Evolutionary conservation across 208 protist genomes (phyloP).

Genomic region (Jaenimonas drosophilae): DNA sequence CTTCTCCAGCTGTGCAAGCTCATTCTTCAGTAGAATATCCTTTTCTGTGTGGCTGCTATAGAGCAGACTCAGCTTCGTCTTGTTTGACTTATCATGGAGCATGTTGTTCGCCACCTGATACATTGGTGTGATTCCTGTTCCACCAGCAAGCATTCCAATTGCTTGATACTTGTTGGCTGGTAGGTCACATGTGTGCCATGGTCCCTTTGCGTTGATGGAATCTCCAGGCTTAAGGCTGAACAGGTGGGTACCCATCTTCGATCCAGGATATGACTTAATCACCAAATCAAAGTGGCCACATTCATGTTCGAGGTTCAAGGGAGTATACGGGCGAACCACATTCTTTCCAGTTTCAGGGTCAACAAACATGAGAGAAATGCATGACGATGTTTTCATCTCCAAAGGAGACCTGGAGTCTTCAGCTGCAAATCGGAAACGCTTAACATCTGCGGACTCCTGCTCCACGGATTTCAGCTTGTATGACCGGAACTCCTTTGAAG

Average conservation of each 20-base stretch:
- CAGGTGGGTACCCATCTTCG: slow-evolving; percentile 85
- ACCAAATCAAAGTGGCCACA: slow-evolving; percentile 64
- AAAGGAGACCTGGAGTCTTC: slow-evolving; percentile 18
- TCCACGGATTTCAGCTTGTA: slow-evolving; percentile 54
- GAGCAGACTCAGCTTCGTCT: slow-evolving; percentile 55
- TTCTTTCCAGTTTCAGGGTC: slow-evolving; percentile 48
- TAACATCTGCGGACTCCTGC: slow-evolving; percentile 49
- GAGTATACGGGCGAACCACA: slow-evolving; percentile 73
- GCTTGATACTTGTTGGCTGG: slow-evolving; percentile 42
- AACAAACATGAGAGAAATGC: slow-evolving; percentile 50
- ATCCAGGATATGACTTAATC: slow-evolving; percentile 74
- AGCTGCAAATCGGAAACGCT: slow-evolving; percentile 56
- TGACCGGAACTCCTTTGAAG: slow-evolving; percentile 35
- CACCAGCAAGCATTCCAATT: slow-evolving; percentile 80
- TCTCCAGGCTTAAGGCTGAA: slow-evolving; percentile 76
- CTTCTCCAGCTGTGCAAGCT: slow-evolving; percentile 46
- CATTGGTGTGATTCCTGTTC: slow-evolving; percentile 90
- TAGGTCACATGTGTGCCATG: slow-evolving; percentile 65
- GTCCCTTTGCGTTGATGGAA: slow-evolving; percentile 72
- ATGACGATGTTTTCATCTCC: slow-evolving; percentile 37
- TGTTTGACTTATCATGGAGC: slow-evolving; percentile 37
- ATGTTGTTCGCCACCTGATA: slow-evolving; percentile 70
- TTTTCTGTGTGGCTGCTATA: slow-evolving; percentile 63
- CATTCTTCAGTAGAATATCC: slow-evolving; percentile 71
- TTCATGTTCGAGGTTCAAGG: slow-evolving; percentile 35